phyloP scores from a whole-genome alignment of 805 yeast genomes.

The Sugiyamaella valdiviana region DNA sequence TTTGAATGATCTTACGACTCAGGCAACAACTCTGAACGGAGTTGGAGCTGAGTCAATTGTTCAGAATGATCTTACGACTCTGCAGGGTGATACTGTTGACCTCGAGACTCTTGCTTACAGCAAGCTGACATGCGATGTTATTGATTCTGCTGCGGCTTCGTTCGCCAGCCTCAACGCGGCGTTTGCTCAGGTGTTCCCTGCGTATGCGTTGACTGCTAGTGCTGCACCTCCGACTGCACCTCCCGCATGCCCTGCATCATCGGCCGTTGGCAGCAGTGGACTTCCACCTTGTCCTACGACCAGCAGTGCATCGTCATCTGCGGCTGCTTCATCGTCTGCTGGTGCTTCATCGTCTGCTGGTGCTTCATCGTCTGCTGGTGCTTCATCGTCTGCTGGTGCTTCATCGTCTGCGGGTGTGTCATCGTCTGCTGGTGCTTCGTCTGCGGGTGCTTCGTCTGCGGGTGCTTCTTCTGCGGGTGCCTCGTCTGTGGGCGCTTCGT shows the following conservation, averaged over 20 bases:
- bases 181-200: conserved; percentile 8
- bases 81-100: conserved; percentile 18
- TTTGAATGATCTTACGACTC: conserved; percentile 18
- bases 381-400: neutral
- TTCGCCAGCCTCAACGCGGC: conserved; percentile 11
- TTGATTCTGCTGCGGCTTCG: conserved; percentile 12
- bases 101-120: conserved; percentile 16
- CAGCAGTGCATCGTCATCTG: neutral
- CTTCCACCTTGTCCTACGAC: conserved; percentile 2
- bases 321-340: neutral
- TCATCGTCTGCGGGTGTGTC: neutral
- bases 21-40: conserved; percentile 22
- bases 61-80: conserved; percentile 18
- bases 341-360: neutral
- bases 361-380: neutral
- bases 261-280: neutral
- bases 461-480: conserved; percentile 3
- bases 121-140: conserved; percentile 16
- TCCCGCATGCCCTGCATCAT: neutral
- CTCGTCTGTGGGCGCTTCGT: neutral
- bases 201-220: conserved; percentile 1
- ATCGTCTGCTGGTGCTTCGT: neutral
- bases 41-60: conserved; percentile 23
- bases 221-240: conserved; percentile 1
- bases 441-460: conserved; percentile 3